Base-by-base conservation (phyloP, 2,329 filamentous ascomycete genomes). In the Monilinia fructicola region DNA sequence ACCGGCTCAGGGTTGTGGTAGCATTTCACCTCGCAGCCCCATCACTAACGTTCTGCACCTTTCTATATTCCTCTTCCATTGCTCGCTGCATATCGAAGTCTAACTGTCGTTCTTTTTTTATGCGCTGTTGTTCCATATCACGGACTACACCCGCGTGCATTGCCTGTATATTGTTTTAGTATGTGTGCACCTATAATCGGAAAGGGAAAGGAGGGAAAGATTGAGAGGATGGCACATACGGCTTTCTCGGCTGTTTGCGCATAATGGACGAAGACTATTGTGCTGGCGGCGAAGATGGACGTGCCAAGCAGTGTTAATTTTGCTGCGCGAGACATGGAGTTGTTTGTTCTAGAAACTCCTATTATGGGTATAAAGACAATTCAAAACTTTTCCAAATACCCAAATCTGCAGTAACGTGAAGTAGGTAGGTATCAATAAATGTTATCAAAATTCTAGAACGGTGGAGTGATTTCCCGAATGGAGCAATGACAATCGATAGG, bases 61-160 rank as follows among this genome's bases (percentile, higher is more conserved):
- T 94, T 77, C 89, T 88, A 78, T 97, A 98, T 78, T 99, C 91
- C 74, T 90, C 86, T 79, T 98, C 93, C 58, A 99, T 81, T 9
- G 85, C 85, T 70, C 84, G 86, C 77, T 99, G 95, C 85, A 96
- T 87, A 71, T 98, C 93, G 75, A 99, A 99, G 77, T 99, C 95
- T 62, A 93, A 86, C 78, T 96, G 91, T 67, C 95, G 89, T 78
- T 99, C 95, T 71, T 87, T 85, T 80, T 97, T 97, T 71, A 97
- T 78, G 55, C 91, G 88, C 77, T 97, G 93, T 76, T 96, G 92
- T 76, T 98, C 94, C 83, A 97, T 90, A 76, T 99, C 95, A 70
- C 94, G 91, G 71, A 98, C 82, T 53, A 99, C 95, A 54, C 95
- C 95, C 72, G 90, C 87, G 76, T 99, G 95, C 95, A 99, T 99